A percentile compares a stretch with the other conserved stretches of the same genome.
Conservation (phyloP, 768 basidiomycete species). For the Russula ochroleuca region DNA sequence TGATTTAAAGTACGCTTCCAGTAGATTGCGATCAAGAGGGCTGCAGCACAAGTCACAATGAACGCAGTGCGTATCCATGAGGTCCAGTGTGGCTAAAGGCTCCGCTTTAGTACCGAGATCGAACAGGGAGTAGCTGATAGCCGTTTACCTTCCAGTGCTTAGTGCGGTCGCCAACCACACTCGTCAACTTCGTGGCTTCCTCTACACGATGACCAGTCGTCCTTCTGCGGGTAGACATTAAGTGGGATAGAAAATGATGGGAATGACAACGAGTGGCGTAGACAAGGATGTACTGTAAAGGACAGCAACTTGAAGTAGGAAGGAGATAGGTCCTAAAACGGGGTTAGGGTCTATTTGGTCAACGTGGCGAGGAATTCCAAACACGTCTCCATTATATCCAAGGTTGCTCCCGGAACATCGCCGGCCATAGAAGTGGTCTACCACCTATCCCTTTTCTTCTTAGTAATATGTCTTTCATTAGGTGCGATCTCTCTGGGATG, state of each 20-base stretch:
- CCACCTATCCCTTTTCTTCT: background rate
- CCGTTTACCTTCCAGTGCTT: background rate
- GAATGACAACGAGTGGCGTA: background rate
- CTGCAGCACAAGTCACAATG: background rate
- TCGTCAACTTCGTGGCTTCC: background rate
- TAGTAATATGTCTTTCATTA: slow-evolving; percentile 20
- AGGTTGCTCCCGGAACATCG: background rate
- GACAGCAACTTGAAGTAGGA: too few relatives aligned
- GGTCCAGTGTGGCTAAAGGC: background rate
- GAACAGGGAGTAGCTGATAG: background rate
- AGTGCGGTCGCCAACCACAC: background rate
- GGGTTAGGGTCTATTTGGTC: slow-evolving; percentile 11
- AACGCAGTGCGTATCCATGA: background rate
- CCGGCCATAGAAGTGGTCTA: slow-evolving; percentile 3
- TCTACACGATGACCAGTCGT: background rate
- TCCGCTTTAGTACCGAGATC: background rate
- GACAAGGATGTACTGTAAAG: too few relatives aligned
- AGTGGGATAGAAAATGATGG: background rate
- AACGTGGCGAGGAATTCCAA: background rate
- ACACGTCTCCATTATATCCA: slow-evolving; percentile 7
- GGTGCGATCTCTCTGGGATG: slow-evolving; percentile 1
- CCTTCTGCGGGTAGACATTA: slow-evolving; percentile 8
- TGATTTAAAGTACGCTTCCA: background rate
- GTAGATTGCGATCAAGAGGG: slow-evolving; percentile 4
- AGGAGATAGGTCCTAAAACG: background rate